phyloP scores from a whole-genome alignment of 2,329 filamentous ascomycete species.

The Pseudogymnoascus sp. region DNA sequence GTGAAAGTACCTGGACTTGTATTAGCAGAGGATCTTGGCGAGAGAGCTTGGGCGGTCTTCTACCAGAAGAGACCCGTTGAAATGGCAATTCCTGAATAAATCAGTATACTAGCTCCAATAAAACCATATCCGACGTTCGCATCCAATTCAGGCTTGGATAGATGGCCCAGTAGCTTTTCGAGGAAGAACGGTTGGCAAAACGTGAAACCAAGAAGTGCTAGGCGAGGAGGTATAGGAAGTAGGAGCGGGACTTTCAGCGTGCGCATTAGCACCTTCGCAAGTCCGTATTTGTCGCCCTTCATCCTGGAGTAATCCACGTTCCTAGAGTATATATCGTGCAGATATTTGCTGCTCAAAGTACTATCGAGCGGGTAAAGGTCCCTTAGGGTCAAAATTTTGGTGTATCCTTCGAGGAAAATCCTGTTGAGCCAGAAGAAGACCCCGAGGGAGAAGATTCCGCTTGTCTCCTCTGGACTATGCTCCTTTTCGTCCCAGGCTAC shows the following conservation, averaged over 20 bases:
- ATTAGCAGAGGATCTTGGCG: slow-evolving; percentile 7
- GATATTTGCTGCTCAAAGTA: slow-evolving; percentile 15
- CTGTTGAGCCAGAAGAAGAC: slow-evolving; percentile 28
- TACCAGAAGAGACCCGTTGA: slow-evolving; percentile 14
- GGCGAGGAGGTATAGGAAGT: slow-evolving; percentile 26
- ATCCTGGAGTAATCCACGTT: slow-evolving; percentile 13
- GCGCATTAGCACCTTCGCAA: slow-evolving; percentile 20
- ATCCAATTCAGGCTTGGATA: slow-evolving; percentile 19
- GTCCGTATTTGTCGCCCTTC: slow-evolving; percentile 13
- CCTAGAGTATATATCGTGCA: slow-evolving; percentile 13
- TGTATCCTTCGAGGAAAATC: slow-evolving; percentile 24
- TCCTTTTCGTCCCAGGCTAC: slow-evolving; percentile 21
- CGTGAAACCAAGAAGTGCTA: slow-evolving; percentile 33
- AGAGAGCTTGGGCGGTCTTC: not conserved
- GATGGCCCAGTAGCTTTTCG: slow-evolving; percentile 26
- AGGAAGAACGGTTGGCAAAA: slow-evolving; percentile 40
- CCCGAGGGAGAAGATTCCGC: slow-evolving; percentile 24
- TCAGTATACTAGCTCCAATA: slow-evolving; percentile 32
- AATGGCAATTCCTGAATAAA: slow-evolving; percentile 36
- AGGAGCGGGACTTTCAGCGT: slow-evolving; percentile 22
- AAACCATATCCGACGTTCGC: slow-evolving; percentile 30
- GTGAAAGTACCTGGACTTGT: slow-evolving; percentile 8
- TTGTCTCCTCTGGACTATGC: slow-evolving; percentile 26
- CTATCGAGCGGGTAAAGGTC: slow-evolving; percentile 23
- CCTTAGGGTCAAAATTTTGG: slow-evolving; percentile 20